Percentiles rank a stretch among this genome's conserved stretches.
Evolutionary conservation across 164 flowering plant species (phyloP).

Genomic region (Tinospora cordifolia): DNA sequence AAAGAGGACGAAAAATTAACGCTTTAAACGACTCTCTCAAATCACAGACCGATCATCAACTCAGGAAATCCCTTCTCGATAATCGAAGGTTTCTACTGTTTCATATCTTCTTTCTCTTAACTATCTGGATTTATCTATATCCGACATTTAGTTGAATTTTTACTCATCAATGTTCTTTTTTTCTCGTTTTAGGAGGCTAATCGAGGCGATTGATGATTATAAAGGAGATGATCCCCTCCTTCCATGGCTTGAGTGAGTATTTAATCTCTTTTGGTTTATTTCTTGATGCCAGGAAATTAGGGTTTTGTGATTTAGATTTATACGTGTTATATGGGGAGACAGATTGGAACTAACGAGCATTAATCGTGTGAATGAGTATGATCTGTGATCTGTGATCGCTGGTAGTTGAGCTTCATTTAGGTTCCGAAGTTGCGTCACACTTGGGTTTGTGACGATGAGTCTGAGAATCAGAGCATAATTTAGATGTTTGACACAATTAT

Average conservation of each 20-base stretch:
- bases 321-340: background rate
- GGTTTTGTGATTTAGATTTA: constrained; percentile 7
- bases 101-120: background rate
- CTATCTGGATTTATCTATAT: background rate
- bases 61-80: constrained; percentile 47
- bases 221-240: constrained; percentile 82
- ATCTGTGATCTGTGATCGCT: background rate
- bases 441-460: no score
- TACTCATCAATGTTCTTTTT: background rate
- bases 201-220: constrained; percentile 74
- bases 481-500: no score
- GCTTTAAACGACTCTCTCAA: constrained; percentile 65
- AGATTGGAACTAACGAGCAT: no score
- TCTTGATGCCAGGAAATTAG: background rate
- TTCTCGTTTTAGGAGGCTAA: constrained; percentile 42
- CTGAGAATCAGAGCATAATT: no score
- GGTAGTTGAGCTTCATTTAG: background rate
- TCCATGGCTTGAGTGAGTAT: constrained; percentile 77
- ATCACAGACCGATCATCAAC: constrained; percentile 34
- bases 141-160: background rate
- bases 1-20: constrained; percentile 74
- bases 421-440: no score
- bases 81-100: constrained; percentile 38
- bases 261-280: background rate
- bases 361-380: no score